Evolutionary conservation across 768 basidiomycete species (phyloP), one percentile per base, ranked within the genome.

Genomic region (Pulveroboletus frians): DNA sequence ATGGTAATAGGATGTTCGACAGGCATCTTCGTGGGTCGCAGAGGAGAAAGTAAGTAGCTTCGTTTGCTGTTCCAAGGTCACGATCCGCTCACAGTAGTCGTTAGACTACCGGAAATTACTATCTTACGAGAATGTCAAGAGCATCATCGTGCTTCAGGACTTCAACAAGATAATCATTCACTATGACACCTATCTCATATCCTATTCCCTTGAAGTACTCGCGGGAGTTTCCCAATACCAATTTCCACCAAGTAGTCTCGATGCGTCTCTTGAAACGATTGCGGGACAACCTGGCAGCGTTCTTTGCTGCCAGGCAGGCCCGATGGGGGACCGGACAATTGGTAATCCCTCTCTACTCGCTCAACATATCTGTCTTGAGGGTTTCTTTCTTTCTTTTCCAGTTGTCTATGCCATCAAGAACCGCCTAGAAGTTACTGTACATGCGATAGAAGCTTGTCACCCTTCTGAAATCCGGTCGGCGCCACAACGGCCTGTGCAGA

Each of bases 151-250:
- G 0, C 64, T 91, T 15, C 78, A 77, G 51, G 65, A 71, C 0
- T 83, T 79, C 63, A 82, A 86, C 62, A 84, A 80, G 56, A 75
- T 92, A 47, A 63, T 92, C 34, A 72, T 92, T 3, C 81, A 85
- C 34, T 71, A 74, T 13, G 83, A 86, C 44, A 68, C 66, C 9
- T 72, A 74, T 1, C 67, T 92, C 4, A 54, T 78, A 18, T 76
- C 85, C 0, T 92, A 87, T 60, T 83, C 86, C 1, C 72, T 91
- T 9, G 85, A 88, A 50, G 62, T 82, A n/a, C 67, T 91, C 37
- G 80, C 78, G 0, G 78, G 80, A 20, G 74, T 84, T 10, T 78
- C 76, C 8, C 68, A 75, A 26, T 80, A 76, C 2, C 68, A 78
- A 49, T 63, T 75, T 0, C 70, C 78, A 13, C 55, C 66, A 9